phyloP scores from a whole-genome alignment of 164 flowering plant species.

The Tinospora cordifolia region DNA sequence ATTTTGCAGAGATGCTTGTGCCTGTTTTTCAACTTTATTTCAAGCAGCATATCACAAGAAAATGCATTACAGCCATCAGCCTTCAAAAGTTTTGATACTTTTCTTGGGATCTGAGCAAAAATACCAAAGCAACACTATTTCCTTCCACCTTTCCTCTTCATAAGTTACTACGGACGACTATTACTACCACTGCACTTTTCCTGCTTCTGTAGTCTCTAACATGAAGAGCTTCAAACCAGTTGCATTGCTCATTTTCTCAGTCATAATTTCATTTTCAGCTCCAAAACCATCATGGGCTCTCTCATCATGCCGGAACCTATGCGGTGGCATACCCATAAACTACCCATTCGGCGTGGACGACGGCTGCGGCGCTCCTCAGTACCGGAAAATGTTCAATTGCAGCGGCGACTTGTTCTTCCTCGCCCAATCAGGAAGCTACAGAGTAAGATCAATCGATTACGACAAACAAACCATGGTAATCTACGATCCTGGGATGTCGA shows the following conservation, averaged over 20 bases:
- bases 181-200: neutral
- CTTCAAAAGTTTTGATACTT: too few relatives aligned
- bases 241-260: constrained; percentile 2
- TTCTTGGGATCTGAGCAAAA: too few relatives aligned
- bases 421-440: constrained; percentile 77
- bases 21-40: too few relatives aligned
- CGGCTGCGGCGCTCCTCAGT: constrained; percentile 83
- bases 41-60: too few relatives aligned
- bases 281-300: constrained; percentile 3
- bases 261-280: constrained; percentile 3
- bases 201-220: neutral
- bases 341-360: constrained; percentile 78
- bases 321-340: constrained; percentile 51
- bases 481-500: constrained; percentile 84
- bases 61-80: too few relatives aligned
- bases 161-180: too few relatives aligned
- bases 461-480: constrained; percentile 33
- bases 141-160: neutral
- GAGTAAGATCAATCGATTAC: constrained; percentile 69
- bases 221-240: neutral
- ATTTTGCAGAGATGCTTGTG: too few relatives aligned
- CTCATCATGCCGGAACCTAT: constrained; percentile 42
- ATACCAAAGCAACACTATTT: too few relatives aligned
- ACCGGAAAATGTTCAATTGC: constrained; percentile 66
- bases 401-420: constrained; percentile 47